Conservation (phyloP, 202 grass and related monocot species). For the Musa balbisiana region DNA sequence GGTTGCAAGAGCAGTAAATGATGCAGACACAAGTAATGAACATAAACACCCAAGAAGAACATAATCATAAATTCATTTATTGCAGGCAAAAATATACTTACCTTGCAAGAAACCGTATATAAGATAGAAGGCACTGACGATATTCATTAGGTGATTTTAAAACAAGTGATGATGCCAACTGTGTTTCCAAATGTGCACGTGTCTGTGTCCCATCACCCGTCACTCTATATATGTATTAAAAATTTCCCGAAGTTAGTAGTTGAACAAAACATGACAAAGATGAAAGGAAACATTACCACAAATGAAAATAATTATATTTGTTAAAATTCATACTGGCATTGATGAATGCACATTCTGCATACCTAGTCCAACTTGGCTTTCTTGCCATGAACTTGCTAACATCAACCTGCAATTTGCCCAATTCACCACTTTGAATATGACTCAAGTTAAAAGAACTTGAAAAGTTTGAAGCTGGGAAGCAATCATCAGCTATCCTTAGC, state of each 20-base stretch:
- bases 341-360: slow-evolving; percentile 5
- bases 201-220: slow-evolving; percentile 80
- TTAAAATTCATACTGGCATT: slow-evolving; percentile 6
- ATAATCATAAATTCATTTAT: not conserved
- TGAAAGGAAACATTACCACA: not conserved
- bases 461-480: slow-evolving; percentile 88
- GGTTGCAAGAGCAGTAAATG: no score
- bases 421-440: slow-evolving; percentile 66
- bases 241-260: not conserved
- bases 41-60: not conserved
- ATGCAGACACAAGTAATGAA: no score
- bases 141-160: slow-evolving; percentile 90
- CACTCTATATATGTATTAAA: slow-evolving; percentile 31
- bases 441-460: slow-evolving; percentile 52
- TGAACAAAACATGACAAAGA: not conserved
- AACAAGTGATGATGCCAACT: slow-evolving; percentile 68
- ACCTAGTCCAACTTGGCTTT: slow-evolving; percentile 87
- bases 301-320: no score
- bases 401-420: slow-evolving; percentile 81
- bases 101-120: slow-evolving; percentile 89
- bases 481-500: slow-evolving; percentile 91
- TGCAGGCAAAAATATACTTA: slow-evolving; percentile 11
- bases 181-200: slow-evolving; percentile 79
- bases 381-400: slow-evolving; percentile 73
- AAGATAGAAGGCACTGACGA: slow-evolving; percentile 76